A percentile compares a stretch with the other conserved stretches of the same genome.
These are phyloP conservation scores for Penicillium waksmanii DNA, from an alignment of 495 filamentous ascomycete genomes.

Conservation along the genomic window DNA sequence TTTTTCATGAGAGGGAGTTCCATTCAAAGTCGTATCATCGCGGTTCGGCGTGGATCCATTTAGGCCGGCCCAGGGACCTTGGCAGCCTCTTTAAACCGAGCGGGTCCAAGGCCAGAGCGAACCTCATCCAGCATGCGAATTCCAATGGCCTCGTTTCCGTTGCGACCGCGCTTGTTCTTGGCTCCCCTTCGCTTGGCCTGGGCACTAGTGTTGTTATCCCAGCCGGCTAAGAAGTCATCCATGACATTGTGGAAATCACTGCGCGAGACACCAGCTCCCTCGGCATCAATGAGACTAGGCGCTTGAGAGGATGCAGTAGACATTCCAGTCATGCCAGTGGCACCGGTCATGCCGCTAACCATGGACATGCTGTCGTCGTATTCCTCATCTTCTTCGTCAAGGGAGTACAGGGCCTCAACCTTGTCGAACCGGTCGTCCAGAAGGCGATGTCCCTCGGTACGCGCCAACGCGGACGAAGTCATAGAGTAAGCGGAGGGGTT, in stretches of 20 bases:
- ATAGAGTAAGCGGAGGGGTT: conserved; percentile 93
- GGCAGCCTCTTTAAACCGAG: conserved; percentile 36
- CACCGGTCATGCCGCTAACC: conserved; percentile 56
- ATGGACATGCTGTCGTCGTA: conserved; percentile 57
- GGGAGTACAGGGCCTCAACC: conserved; percentile 81
- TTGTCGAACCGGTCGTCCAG: conserved; percentile 91
- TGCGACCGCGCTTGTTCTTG: conserved; percentile 70
- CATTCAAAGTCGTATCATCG: conserved; percentile 34
- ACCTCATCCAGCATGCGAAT: conserved; percentile 91
- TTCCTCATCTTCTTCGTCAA: conserved; percentile 67
- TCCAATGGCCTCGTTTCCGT: conserved; percentile 78
- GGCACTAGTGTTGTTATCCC: conserved; percentile 64
- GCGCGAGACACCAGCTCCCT: conserved; percentile 52
- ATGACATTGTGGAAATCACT: conserved; percentile 85
- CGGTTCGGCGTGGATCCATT: conserved; percentile 19
- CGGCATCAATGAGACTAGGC: conserved; percentile 46
- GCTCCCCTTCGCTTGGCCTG: conserved; percentile 65
- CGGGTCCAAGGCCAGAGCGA: conserved; percentile 76
- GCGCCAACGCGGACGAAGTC: conserved; percentile 84
- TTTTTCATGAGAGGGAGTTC: conserved; percentile 28
- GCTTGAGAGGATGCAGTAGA: conserved; percentile 53
- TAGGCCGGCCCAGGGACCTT: conserved; percentile 38
- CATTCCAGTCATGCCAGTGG: conserved; percentile 46
- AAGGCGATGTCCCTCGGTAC: conserved; percentile 85
- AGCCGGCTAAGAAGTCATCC: conserved; percentile 85